These are phyloP conservation scores for Teratosphaeria destructans DNA, from an alignment of 2,329 filamentous ascomycete species.

Conservation along the genomic window DNA sequence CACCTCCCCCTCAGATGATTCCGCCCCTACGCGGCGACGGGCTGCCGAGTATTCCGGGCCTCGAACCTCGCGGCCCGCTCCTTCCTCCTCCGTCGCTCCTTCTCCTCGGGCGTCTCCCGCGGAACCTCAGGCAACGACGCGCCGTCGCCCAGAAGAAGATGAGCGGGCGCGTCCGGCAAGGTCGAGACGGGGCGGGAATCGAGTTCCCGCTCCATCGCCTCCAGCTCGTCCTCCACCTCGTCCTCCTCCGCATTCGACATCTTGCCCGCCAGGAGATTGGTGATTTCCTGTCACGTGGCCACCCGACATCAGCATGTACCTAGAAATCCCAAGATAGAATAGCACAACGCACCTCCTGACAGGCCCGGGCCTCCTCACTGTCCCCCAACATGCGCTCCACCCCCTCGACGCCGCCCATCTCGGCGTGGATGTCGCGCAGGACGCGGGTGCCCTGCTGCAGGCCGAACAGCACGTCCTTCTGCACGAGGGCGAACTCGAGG, in stretches of 20 bases:
- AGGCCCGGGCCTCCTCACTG: slow-evolving; percentile 78
- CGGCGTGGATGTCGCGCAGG: slow-evolving; percentile 78
- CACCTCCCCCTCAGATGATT: not conserved
- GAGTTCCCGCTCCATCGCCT: slow-evolving; percentile 61
- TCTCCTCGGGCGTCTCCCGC: slow-evolving; percentile 17
- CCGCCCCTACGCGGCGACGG: not conserved
- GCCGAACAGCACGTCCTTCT: slow-evolving; percentile 91
- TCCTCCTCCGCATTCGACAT: slow-evolving; percentile 95
- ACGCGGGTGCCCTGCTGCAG: slow-evolving; percentile 85
- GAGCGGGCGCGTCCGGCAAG: slow-evolving; percentile 31
- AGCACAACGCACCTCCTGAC: slow-evolving; percentile 59
- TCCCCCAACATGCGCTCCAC: slow-evolving; percentile 95
- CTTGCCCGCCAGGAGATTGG: slow-evolving; percentile 75
- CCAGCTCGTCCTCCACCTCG: slow-evolving; percentile 92
- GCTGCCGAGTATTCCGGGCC: not conserved
- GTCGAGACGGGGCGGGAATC: slow-evolving; percentile 20
- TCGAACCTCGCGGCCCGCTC: slow-evolving; percentile 12
- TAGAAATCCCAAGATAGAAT: not conserved
- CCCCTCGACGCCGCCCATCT: slow-evolving; percentile 90
- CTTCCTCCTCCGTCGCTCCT: slow-evolving; percentile 17
- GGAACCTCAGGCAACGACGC: slow-evolving; percentile 22
- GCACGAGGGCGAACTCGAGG: slow-evolving; percentile 92
- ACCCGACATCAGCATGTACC: slow-evolving; percentile 1
- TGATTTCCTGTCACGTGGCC: slow-evolving; percentile 58
- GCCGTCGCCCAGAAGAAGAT: slow-evolving; percentile 11